These are phyloP conservation scores for Keithomyces neogunnii DNA, from an alignment of 2,329 filamentous ascomycete genomes.

Conservation along the genomic window DNA sequence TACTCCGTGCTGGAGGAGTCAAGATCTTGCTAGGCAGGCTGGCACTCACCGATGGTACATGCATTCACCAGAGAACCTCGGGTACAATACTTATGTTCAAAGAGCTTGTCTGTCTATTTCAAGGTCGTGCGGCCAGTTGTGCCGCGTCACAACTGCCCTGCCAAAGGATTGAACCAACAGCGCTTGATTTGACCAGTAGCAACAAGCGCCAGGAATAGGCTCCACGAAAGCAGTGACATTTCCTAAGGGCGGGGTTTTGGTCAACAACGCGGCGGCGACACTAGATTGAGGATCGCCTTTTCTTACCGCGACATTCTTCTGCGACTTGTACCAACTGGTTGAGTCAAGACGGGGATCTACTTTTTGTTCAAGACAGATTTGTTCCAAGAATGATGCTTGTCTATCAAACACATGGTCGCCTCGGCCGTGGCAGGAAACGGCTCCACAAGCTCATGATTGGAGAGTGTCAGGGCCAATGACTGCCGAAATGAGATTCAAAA, in stretches of 20 bases:
- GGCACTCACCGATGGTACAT: too few species aligned
- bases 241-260: too few species aligned
- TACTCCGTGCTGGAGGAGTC: too few species aligned
- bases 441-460: neutral
- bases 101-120: too few species aligned
- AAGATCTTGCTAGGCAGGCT: too few species aligned
- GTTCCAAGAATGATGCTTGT: neutral
- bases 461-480: neutral
- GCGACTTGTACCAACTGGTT: too few species aligned
- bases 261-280: neutral
- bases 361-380: neutral
- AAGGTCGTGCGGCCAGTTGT: too few species aligned
- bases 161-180: neutral
- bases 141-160: too few species aligned
- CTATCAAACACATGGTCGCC: neutral
- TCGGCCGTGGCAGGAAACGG: neutral
- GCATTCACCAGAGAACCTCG: too few species aligned
- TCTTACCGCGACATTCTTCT: too few species aligned
- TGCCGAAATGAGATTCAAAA: neutral
- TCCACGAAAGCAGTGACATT: too few species aligned
- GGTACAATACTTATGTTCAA: too few species aligned
- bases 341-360: neutral
- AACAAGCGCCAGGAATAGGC: neutral
- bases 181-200: slow-evolving; percentile 1
- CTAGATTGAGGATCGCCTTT: neutral